These are phyloP conservation scores for Herpetomonas muscarum DNA, from an alignment of 208 protist species.

Conservation along the genomic window DNA sequence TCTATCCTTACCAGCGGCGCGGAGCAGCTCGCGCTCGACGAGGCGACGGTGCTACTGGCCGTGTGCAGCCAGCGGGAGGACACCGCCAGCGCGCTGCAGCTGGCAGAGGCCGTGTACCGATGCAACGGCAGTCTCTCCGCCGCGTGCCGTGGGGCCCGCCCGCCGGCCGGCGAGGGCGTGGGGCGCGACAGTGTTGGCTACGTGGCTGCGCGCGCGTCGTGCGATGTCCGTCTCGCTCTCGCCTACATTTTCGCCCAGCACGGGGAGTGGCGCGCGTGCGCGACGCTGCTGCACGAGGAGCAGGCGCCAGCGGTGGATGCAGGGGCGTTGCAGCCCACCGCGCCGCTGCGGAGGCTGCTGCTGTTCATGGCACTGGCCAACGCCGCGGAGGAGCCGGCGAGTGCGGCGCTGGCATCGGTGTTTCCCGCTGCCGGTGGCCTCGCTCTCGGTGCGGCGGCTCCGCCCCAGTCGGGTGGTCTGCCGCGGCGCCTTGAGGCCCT, in stretches of 20 bases:
- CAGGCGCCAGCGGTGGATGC: conserved; percentile 6
- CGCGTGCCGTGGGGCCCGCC: no score
- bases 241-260: conserved; percentile 71
- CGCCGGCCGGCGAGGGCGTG: no score
- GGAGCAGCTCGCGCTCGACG: conserved; percentile 7
- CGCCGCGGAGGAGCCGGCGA: neutral
- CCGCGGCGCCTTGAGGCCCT: conserved; percentile 8
- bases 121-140: neutral
- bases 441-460: conserved; percentile 4
- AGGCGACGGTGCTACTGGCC: conserved; percentile 11
- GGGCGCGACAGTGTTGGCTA: no score
- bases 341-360: conserved; percentile 1
- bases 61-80: conserved; percentile 30
- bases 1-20: neutral
- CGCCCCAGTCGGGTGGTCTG: neutral
- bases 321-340: neutral
- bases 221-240: conserved; percentile 11
- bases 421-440: neutral
- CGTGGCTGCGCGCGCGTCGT: neutral
- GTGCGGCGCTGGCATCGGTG: neutral
- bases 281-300: conserved; percentile 7
- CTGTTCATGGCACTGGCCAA: conserved; percentile 18
- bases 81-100: conserved; percentile 12
- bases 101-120: neutral
- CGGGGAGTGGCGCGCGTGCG: conserved; percentile 21